Percentiles rank a stretch among this genome's conserved stretches.
These are phyloP conservation scores for Fagopyrum homotropicum DNA, from an alignment of 148 eudicot species.

Conservation along the genomic window DNA sequence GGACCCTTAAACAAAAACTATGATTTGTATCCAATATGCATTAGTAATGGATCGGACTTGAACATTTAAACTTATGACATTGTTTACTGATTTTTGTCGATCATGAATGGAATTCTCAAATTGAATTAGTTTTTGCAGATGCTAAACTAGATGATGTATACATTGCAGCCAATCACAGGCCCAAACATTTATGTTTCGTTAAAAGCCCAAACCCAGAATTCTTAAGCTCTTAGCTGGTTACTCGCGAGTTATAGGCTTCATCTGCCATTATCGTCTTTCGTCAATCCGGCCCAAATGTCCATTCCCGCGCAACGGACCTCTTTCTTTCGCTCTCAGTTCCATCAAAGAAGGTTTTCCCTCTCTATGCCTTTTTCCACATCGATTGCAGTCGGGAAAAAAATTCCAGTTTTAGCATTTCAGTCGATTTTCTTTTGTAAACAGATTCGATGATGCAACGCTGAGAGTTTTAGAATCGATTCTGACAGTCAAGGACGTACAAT, in stretches of 20 bases:
- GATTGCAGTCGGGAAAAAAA: not conserved
- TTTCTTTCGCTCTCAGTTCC: slow-evolving; percentile 5
- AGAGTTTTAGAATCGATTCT: slow-evolving; percentile 45
- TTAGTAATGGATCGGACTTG: too few relatives aligned
- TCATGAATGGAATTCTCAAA: too few relatives aligned
- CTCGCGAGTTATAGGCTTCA: too few relatives aligned
- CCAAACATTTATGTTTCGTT: not conserved
- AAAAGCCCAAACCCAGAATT: not conserved
- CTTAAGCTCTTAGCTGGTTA: too few relatives aligned
- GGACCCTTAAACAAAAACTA: too few relatives aligned
- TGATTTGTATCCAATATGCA: too few relatives aligned
- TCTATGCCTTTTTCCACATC: not conserved
- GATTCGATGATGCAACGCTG: slow-evolving; percentile 52
- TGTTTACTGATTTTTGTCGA: too few relatives aligned
- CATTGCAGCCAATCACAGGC: too few relatives aligned
- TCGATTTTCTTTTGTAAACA: slow-evolving; percentile 14
- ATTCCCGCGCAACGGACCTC: slow-evolving; percentile 4
- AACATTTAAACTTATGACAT: too few relatives aligned
- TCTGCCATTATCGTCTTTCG: not conserved
- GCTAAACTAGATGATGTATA: too few relatives aligned
- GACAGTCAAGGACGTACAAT: slow-evolving; percentile 44
- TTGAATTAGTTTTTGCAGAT: too few relatives aligned
- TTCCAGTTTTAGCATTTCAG: too few relatives aligned
- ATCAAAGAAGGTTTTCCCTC: slow-evolving; percentile 10
- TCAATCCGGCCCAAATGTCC: not conserved